A percentile compares a stretch with the other conserved stretches of the same genome.
Evolutionary conservation across 352 stramenopile species (phyloP).

Genomic region (Pythium sp.): DNA sequence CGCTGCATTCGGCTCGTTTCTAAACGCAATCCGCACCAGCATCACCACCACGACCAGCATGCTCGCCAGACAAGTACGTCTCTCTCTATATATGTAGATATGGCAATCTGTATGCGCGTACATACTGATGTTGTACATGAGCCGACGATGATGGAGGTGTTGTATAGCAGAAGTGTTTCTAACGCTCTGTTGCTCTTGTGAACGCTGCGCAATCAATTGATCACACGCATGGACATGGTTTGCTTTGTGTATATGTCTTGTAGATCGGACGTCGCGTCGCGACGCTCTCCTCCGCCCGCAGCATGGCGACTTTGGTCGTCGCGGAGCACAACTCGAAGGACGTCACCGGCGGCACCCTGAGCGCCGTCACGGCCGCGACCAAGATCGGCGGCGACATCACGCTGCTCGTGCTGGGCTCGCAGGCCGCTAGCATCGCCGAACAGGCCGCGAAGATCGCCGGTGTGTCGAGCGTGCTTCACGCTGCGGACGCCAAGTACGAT

Average conservation of each 20-base stretch:
- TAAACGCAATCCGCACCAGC: not conserved
- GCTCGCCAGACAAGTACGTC: conserved; percentile 36
- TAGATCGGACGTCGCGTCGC: conserved; percentile 53
- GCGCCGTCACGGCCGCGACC: conserved; percentile 81
- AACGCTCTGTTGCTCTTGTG: not conserved
- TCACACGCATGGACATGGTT: not conserved
- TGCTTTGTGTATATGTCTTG: conserved; percentile 1
- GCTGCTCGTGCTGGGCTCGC: conserved; percentile 68
- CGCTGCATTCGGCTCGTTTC: not conserved
- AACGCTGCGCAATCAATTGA: not conserved
- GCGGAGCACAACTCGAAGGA: conserved; percentile 82
- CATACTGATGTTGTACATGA: not conserved
- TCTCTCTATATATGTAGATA: not conserved
- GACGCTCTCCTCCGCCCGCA: conserved; percentile 27
- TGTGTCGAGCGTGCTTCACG: conserved; percentile 81
- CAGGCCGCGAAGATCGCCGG: conserved; percentile 76
- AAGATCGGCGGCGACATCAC: conserved; percentile 84
- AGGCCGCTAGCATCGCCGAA: conserved; percentile 53
- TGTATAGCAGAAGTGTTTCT: not conserved
- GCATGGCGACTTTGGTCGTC: conserved; percentile 83
- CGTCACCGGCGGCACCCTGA: conserved; percentile 73
- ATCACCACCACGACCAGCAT: conserved; percentile 12
- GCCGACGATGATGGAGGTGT: not conserved
- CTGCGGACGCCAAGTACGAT: conserved; percentile 85
- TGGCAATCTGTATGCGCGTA: too few relatives aligned